These are phyloP conservation scores for Carex kokanica DNA, from an alignment of 176 grass and related monocot species.

Conservation along the genomic window DNA sequence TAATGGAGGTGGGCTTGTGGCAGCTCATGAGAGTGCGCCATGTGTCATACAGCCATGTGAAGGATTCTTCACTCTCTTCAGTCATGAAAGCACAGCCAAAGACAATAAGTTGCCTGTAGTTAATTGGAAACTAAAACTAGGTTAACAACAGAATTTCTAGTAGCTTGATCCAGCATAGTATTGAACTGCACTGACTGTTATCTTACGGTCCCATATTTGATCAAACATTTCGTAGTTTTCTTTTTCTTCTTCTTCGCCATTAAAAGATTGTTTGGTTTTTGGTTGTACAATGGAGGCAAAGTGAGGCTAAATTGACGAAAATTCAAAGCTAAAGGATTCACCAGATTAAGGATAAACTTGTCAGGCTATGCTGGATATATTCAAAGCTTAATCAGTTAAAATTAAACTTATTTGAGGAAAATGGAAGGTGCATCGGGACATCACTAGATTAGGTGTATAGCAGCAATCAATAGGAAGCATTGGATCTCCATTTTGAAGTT, in stretches of 20 bases:
- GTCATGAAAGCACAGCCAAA: slow-evolving; percentile 65
- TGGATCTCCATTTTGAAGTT: not conserved
- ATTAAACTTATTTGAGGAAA: not conserved
- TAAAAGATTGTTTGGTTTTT: not conserved
- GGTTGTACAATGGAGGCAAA: not conserved
- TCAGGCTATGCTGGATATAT: not conserved
- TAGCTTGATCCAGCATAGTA: not conserved
- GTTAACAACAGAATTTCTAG: not conserved
- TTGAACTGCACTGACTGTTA: not conserved
- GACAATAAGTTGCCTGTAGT: slow-evolving; percentile 22
- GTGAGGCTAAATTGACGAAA: not conserved
- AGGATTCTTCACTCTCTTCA: slow-evolving; percentile 52
- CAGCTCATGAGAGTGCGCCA: slow-evolving; percentile 48
- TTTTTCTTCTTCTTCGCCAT: not conserved
- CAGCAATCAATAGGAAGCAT: not conserved
- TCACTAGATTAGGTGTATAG: not conserved
- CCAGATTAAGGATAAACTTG: not conserved
- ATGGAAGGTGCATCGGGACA: not conserved
- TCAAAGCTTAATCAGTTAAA: not conserved
- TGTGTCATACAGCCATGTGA: slow-evolving; percentile 53
- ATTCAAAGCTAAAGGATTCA: not conserved
- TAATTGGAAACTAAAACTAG: not conserved
- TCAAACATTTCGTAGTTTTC: not conserved
- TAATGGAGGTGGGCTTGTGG: slow-evolving; percentile 38
- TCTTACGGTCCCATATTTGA: not conserved